Evolutionary conservation across 116 monocot species (phyloP).

Genomic region (Posidonia oceanica): DNA sequence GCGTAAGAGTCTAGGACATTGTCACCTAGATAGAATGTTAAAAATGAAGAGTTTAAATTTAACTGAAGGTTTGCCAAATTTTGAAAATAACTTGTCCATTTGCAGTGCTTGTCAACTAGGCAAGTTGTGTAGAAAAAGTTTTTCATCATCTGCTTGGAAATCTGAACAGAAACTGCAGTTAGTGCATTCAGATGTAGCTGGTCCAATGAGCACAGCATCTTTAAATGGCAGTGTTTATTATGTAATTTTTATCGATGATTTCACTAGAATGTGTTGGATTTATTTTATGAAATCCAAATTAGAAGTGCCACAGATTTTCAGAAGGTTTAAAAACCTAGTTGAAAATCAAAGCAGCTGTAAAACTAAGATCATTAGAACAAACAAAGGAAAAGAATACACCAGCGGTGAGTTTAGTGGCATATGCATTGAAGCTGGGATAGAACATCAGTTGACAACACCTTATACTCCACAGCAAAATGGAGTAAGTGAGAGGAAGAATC

Average conservation of each 20-base stretch:
- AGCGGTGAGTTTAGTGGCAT: conserved; percentile 4
- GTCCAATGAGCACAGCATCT: background rate
- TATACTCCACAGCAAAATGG: conserved; percentile 5
- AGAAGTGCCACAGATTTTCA: conserved; percentile 5
- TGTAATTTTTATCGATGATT: conserved; percentile 14
- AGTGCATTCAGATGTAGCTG: background rate
- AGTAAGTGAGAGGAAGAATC: background rate
- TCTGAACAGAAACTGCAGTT: background rate
- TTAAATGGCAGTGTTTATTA: conserved; percentile 13
- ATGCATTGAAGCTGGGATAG: background rate
- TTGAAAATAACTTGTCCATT: background rate
- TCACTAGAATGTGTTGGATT: conserved; percentile 15
- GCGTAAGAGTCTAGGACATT: background rate
- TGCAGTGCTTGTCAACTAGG: background rate
- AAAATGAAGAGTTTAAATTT: background rate
- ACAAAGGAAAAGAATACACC: conserved; percentile 13
- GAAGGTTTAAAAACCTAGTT: conserved; percentile 6
- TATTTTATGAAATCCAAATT: conserved; percentile 10
- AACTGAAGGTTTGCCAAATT: background rate
- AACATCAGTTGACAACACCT: conserved; percentile 6
- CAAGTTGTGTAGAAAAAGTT: background rate
- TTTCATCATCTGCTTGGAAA: background rate
- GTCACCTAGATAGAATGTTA: too few species aligned
- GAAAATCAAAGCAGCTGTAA: conserved; percentile 10
- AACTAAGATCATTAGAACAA: conserved; percentile 4